phyloP scores from a whole-genome alignment of 305 asterid genomes.

The Fraxinus angustifolia region DNA sequence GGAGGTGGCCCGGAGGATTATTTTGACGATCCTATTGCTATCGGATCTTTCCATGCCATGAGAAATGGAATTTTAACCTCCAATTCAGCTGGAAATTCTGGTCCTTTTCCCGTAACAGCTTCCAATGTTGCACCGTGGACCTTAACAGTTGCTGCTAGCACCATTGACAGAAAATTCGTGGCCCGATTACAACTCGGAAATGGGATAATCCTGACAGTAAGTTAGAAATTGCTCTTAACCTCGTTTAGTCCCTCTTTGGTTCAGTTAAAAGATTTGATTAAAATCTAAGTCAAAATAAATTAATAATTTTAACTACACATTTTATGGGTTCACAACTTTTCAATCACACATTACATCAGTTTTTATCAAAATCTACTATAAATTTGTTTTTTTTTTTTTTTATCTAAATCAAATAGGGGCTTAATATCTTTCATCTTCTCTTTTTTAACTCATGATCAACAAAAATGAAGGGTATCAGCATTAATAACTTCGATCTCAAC shows the following conservation, averaged over 20 bases:
- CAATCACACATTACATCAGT: neutral
- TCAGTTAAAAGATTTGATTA: neutral
- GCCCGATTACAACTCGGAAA: slow-evolving; percentile 47
- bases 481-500: slow-evolving; percentile 15
- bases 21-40: slow-evolving; percentile 48
- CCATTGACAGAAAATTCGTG: slow-evolving; percentile 42
- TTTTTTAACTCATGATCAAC: neutral
- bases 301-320: neutral
- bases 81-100: slow-evolving; percentile 46
- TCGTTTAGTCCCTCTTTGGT: neutral
- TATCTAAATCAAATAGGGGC: neutral
- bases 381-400: neutral
- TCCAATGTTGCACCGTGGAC: slow-evolving; percentile 56
- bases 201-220: slow-evolving; percentile 39
- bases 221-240: slow-evolving; percentile 1
- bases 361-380: neutral
- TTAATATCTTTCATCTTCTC: neutral
- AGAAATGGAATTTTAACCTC: slow-evolving; percentile 52
- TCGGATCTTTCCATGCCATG: slow-evolving; percentile 70
- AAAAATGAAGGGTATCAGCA: slow-evolving; percentile 15
- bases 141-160: slow-evolving; percentile 61
- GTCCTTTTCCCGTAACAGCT: slow-evolving; percentile 33
- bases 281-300: neutral
- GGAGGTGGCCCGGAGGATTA: slow-evolving; percentile 36
- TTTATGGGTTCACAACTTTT: neutral